A percentile compares a stretch with the other conserved stretches of the same genome.
Conservation (phyloP, 768 basidiomycete genomes). For the Atractiella rhizophila region DNA sequence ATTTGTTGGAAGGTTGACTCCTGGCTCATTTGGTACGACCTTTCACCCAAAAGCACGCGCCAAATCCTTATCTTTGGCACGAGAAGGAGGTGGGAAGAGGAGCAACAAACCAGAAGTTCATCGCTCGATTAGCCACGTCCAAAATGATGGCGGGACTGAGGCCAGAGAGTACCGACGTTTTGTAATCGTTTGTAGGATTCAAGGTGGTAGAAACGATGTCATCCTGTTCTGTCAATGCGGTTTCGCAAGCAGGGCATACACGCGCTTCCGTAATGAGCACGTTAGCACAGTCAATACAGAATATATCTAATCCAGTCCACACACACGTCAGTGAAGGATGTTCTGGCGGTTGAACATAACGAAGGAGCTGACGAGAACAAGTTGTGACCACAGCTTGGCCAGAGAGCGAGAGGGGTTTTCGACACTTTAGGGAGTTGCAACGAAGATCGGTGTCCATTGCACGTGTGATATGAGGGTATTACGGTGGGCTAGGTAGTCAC, state of each 20-base stretch:
- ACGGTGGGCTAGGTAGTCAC: too few relatives aligned
- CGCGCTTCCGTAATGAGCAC: slow-evolving; percentile 11
- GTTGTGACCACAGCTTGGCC: slow-evolving; percentile 4
- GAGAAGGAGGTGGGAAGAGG: neutral
- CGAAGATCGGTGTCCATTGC: too few relatives aligned
- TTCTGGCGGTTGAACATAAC: neutral
- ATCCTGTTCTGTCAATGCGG: slow-evolving; percentile 11
- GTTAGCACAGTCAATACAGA: slow-evolving; percentile 15
- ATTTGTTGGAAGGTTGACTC: slow-evolving; percentile 10
- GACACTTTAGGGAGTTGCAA: too few relatives aligned
- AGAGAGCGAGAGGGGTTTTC: too few relatives aligned
- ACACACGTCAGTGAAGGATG: neutral
- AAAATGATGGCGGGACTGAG: slow-evolving; percentile 10
- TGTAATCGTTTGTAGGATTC: slow-evolving; percentile 15
- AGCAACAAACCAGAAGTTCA: slow-evolving; percentile 11
- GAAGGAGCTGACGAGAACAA: slow-evolving; percentile 2
- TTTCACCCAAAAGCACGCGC: neutral
- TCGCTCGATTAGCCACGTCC: slow-evolving; percentile 13
- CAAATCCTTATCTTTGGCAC: neutral
- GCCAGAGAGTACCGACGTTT: slow-evolving; percentile 14
- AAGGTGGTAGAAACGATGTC: slow-evolving; percentile 9
- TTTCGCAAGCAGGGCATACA: slow-evolving; percentile 15
- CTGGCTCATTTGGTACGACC: slow-evolving; percentile 6
- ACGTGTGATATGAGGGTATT: too few relatives aligned
- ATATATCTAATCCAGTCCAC: neutral